Conservation (phyloP, 768 basidiomycete genomes). For the Boletus sp. region DNA sequence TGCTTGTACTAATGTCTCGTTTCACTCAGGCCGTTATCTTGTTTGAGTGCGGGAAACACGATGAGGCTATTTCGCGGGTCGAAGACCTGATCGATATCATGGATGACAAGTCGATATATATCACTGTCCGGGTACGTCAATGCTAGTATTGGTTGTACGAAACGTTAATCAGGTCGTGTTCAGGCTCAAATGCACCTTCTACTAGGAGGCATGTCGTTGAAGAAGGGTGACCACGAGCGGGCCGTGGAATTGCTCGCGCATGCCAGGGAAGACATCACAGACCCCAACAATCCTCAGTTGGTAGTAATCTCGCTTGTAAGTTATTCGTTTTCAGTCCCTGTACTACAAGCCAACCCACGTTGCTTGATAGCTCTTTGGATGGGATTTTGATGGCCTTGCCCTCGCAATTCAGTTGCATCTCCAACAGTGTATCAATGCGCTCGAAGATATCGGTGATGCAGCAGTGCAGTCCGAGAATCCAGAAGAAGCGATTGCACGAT, state of each 20-base stretch:
- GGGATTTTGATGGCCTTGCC: constrained; percentile 10
- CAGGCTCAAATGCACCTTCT: constrained; percentile 9
- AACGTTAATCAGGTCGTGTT: not conserved
- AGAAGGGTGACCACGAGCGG: not conserved
- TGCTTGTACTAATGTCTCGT: not conserved
- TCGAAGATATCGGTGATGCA: too few species aligned
- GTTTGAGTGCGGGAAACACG: constrained; percentile 6
- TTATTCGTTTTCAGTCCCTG: fast-evolving
- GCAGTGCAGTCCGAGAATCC: too few species aligned
- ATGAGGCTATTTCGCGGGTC: constrained; percentile 8
- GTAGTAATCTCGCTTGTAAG: constrained; percentile 10
- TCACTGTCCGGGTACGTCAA: constrained; percentile 3
- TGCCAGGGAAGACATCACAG: not conserved
- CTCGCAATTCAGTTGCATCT: not conserved
- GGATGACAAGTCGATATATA: not conserved
- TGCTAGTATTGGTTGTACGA: fast-evolving
- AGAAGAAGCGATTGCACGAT: too few species aligned
- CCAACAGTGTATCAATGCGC: not conserved
- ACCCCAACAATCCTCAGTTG: not conserved
- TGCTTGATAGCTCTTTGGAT: constrained; percentile 7
- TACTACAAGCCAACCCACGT: not conserved
- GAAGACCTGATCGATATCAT: not conserved
- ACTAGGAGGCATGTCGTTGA: not conserved
- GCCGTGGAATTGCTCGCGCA: not conserved
- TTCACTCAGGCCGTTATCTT: constrained; percentile 1